Conservation (phyloP, 1,139 yeast species). For the Suhomyces bribrorum region DNA sequence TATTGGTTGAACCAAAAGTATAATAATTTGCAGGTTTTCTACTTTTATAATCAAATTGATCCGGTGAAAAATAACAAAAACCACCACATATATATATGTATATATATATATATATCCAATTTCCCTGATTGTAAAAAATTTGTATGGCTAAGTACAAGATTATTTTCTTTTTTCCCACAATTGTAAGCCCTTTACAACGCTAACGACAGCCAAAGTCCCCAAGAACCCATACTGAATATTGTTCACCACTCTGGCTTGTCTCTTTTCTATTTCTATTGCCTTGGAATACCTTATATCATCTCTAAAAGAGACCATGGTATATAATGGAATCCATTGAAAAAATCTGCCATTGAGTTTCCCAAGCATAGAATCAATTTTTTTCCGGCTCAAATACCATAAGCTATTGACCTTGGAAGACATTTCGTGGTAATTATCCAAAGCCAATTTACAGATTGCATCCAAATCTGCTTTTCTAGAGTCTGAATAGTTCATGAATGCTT, state of each 20-base stretch:
- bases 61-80: no score
- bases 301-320: constrained; percentile 90
- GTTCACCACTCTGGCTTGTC: constrained; percentile 49
- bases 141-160: background rate
- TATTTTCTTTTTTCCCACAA: constrained; percentile 5
- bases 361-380: constrained; percentile 64
- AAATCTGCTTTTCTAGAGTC: constrained; percentile 62
- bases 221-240: constrained; percentile 26
- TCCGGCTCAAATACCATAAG: constrained; percentile 61
- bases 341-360: constrained; percentile 49
- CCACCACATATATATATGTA: no score
- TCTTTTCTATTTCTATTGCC: constrained; percentile 59
- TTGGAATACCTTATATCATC: constrained; percentile 76
- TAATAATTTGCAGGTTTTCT: no score
- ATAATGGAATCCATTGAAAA: constrained; percentile 79
- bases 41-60: no score
- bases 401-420: constrained; percentile 85
- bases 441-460: constrained; percentile 72
- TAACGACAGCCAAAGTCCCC: constrained; percentile 19
- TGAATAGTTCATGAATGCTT: constrained; percentile 62
- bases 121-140: background rate
- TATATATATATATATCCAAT: no score
- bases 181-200: constrained; percentile 13
- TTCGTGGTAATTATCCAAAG: constrained; percentile 79
- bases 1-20: no score